phyloP scores from a whole-genome alignment of 2,329 filamentous ascomycete genomes.

The Ophiostoma angusticollis region DNA sequence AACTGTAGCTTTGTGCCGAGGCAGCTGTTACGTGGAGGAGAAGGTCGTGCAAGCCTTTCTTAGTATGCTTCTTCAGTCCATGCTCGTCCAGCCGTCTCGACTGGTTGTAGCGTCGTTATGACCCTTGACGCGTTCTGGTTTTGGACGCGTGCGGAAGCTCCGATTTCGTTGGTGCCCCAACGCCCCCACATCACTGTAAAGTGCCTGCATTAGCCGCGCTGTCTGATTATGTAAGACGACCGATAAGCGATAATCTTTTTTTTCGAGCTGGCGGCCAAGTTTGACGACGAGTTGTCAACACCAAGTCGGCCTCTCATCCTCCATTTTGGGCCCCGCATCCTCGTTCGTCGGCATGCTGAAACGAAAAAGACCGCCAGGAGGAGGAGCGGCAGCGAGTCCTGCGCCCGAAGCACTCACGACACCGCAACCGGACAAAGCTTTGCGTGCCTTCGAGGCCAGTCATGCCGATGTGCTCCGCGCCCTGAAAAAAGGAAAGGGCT shows the following conservation, averaged over 20 bases:
- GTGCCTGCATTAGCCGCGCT: conserved; percentile 12
- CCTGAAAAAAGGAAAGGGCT: conserved; percentile 60
- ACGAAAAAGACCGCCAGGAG: conserved; percentile 37
- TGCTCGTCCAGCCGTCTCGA: too few relatives aligned
- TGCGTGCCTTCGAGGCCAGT: conserved; percentile 10
- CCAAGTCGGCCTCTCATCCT: background rate
- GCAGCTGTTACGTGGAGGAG: too few relatives aligned
- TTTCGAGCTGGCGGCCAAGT: background rate
- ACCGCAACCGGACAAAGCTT: conserved; percentile 11
- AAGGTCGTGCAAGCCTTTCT: too few relatives aligned
- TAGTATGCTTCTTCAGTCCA: too few relatives aligned
- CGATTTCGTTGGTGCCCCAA: conserved; percentile 4
- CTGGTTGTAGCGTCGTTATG: too few relatives aligned
- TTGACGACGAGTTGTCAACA: background rate
- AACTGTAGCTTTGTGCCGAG: too few relatives aligned
- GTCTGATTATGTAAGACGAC: background rate
- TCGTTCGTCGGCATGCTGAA: too few relatives aligned
- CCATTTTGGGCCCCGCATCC: background rate
- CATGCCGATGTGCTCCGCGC: conserved; percentile 46
- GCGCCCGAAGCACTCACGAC: background rate
- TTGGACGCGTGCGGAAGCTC: background rate
- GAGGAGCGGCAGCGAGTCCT: background rate
- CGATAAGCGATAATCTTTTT: conserved; percentile 7
- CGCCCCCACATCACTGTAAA: conserved; percentile 10
- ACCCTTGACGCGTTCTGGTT: too few relatives aligned